Conservation (phyloP, 2,329 filamentous ascomycete species). For the Aspergillus sclerotialis region DNA sequence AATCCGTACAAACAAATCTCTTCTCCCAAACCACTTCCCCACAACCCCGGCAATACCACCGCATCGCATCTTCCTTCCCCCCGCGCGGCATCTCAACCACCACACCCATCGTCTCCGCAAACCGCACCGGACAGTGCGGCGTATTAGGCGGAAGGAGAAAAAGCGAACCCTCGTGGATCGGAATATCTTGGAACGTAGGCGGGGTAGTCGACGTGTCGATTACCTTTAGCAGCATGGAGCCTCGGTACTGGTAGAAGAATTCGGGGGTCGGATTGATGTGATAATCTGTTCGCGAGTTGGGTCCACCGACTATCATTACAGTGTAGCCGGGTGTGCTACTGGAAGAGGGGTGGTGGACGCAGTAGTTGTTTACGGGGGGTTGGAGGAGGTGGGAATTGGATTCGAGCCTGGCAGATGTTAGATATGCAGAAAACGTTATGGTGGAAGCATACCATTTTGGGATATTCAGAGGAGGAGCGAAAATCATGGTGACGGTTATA, state of each 20-base stretch:
- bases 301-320: constrained; percentile 85
- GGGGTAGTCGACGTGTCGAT: constrained; percentile 57
- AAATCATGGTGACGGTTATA: too few relatives aligned
- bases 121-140: constrained; percentile 93
- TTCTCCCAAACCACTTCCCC: constrained; percentile 73
- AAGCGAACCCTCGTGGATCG: constrained; percentile 88
- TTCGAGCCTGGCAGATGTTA: constrained; percentile 60
- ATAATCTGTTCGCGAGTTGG: constrained; percentile 94
- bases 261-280: constrained; percentile 95
- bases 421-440: background rate
- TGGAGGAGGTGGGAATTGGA: constrained; percentile 88
- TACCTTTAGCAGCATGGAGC: constrained; percentile 88
- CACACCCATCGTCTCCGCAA: constrained; percentile 86
- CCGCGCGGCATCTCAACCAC: constrained; percentile 81
- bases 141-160: constrained; percentile 89
- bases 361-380: constrained; percentile 95
- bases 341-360: constrained; percentile 66
- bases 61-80: constrained; percentile 65
- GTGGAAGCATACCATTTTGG: constrained; percentile 37
- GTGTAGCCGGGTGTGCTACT: constrained; percentile 86
- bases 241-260: constrained; percentile 96
- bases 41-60: constrained; percentile 83
- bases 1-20: constrained; percentile 79
- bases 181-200: constrained; percentile 66
- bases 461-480: constrained; percentile 37